Percentiles rank a stretch among this genome's conserved stretches.
These are phyloP conservation scores for Silene vulgaris DNA, from an alignment of 179 eudicot species.

Conservation along the genomic window DNA sequence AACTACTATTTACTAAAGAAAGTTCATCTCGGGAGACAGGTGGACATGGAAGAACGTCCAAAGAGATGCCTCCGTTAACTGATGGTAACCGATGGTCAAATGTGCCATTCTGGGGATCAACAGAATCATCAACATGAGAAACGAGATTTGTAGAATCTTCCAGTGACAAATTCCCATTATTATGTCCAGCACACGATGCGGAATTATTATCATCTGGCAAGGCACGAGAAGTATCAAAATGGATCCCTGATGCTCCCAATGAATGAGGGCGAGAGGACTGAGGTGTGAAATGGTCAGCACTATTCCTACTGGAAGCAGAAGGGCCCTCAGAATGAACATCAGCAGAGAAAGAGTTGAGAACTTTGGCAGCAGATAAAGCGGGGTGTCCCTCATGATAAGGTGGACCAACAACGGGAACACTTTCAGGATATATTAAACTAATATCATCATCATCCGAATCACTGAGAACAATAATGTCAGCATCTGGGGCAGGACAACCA, in stretches of 20 bases:
- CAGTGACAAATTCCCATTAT: slow-evolving; percentile 15
- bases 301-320: slow-evolving; percentile 15
- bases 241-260: slow-evolving; percentile 20
- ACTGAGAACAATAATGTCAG: slow-evolving; percentile 54
- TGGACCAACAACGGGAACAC: slow-evolving; percentile 14
- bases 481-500: slow-evolving; percentile 23
- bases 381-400: slow-evolving; percentile 14
- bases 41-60: slow-evolving; percentile 21
- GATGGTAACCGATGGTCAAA: slow-evolving; percentile 22
- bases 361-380: slow-evolving; percentile 18
- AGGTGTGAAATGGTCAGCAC: slow-evolving; percentile 17
- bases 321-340: slow-evolving; percentile 23
- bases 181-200: slow-evolving; percentile 16
- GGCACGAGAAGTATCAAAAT: slow-evolving; percentile 24
- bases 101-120: slow-evolving; percentile 16
- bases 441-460: slow-evolving; percentile 60
- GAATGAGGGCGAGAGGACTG: slow-evolving; percentile 20
- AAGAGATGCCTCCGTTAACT: slow-evolving; percentile 20
- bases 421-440: slow-evolving; percentile 30
- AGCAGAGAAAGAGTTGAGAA: slow-evolving; percentile 19
- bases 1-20: slow-evolving; percentile 14
- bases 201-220: slow-evolving; percentile 24
- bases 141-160: slow-evolving; percentile 23
- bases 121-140: slow-evolving; percentile 22
- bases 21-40: slow-evolving; percentile 27